A percentile compares a stretch with the other conserved stretches of the same genome.
phyloP scores from a whole-genome alignment of 306 rosid species.

The Gleditsia sinensis region DNA sequence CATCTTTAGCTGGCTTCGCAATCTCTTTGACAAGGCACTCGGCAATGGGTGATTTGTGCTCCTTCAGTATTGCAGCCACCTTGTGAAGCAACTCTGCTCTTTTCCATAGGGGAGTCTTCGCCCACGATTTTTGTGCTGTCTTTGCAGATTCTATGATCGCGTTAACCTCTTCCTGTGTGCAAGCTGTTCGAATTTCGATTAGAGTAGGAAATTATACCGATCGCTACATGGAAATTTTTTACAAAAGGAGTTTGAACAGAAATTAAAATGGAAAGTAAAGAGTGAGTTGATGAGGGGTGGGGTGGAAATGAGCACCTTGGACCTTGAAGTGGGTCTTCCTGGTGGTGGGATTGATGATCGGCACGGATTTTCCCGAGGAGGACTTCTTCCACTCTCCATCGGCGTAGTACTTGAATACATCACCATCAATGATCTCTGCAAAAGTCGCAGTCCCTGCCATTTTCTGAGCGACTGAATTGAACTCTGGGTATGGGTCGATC shows the following conservation, averaged over 20 bases:
- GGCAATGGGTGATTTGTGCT: conserved; percentile 74
- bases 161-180: conserved; percentile 80
- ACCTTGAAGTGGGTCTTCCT: conserved; percentile 79
- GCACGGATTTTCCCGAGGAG: conserved; percentile 68
- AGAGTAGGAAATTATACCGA: not conserved
- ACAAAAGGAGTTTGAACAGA: too few species aligned
- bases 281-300: not conserved
- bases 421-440: conserved; percentile 75
- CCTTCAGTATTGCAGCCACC: conserved; percentile 84
- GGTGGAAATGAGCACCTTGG: conserved; percentile 59
- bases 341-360: conserved; percentile 84
- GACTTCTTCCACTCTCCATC: conserved; percentile 79
- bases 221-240: not conserved
- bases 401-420: conserved; percentile 68
- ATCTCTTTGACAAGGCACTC: conserved; percentile 92
- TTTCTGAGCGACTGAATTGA: not conserved
- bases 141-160: conserved; percentile 66
- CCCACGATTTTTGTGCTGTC: conserved; percentile 81
- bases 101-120: conserved; percentile 88
- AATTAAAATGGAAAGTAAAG: not conserved
- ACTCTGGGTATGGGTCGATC: not conserved
- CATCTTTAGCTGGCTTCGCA: conserved; percentile 88
- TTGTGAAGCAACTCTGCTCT: conserved; percentile 91
- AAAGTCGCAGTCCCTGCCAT: conserved; percentile 69
- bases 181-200: conserved; percentile 53